Conservation (phyloP, 2,329 filamentous ascomycete genomes). For the Cladosporium velox region DNA sequence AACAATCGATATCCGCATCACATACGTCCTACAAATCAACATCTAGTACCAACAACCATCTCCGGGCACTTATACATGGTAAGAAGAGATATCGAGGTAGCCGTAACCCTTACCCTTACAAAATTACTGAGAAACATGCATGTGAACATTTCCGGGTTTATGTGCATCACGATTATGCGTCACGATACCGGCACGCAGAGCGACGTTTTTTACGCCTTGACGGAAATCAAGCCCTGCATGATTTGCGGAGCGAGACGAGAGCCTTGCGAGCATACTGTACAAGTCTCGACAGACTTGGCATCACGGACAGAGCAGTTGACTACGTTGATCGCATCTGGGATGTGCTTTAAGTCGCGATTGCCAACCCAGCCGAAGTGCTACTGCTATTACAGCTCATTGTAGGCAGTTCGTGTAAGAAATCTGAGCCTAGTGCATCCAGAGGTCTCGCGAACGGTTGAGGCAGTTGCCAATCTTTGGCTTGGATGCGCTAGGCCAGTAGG, state of each 20-base stretch:
- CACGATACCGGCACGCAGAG: too few species aligned
- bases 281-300: background rate
- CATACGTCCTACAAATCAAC: background rate
- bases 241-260: too few species aligned
- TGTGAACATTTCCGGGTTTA: too few species aligned
- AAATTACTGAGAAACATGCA: too few species aligned
- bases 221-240: too few species aligned
- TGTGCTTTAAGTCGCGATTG: too few species aligned
- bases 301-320: background rate
- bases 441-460: too few species aligned
- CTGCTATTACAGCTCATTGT: background rate
- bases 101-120: background rate
- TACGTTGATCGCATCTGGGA: too few species aligned
- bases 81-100: background rate
- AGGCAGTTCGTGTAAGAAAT: background rate
- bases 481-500: background rate
- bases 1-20: background rate
- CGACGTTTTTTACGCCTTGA: background rate
- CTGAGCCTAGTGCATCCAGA: background rate
- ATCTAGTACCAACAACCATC: background rate
- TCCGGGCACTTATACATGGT: background rate
- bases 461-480: background rate
- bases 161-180: too few species aligned
- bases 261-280: too few species aligned
- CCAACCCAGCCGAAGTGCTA: background rate